phyloP scores from a whole-genome alignment of 2,329 filamentous ascomycete species.

The Macrophomina phaseolina region DNA sequence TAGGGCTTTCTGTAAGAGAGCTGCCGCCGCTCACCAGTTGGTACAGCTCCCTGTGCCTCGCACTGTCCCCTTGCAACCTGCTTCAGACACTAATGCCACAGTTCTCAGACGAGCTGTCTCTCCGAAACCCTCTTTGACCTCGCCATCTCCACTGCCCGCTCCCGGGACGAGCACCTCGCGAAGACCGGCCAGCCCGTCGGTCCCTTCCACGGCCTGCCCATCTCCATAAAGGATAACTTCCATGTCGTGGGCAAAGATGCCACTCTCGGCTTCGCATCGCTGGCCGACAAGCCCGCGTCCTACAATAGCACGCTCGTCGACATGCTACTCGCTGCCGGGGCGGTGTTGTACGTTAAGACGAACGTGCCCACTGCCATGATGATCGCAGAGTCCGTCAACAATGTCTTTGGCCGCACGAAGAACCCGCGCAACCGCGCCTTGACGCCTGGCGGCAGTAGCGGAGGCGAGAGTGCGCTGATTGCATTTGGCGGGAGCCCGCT shows the following conservation, averaged over 20 bases:
- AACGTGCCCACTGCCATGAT: constrained; percentile 74
- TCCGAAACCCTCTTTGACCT: constrained; percentile 63
- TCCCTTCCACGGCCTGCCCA: constrained; percentile 70
- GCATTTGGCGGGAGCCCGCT: constrained; percentile 63
- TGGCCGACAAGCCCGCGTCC: constrained; percentile 64
- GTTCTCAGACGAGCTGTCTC: constrained; percentile 63
- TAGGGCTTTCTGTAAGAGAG: constrained; percentile 60
- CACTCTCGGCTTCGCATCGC: constrained; percentile 67
- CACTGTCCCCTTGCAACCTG: neutral
- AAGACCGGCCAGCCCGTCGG: constrained; percentile 58
- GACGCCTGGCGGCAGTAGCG: constrained; percentile 69
- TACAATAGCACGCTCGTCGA: constrained; percentile 64
- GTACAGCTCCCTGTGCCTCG: constrained; percentile 36
- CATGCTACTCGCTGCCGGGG: constrained; percentile 64
- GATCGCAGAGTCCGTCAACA: constrained; percentile 71
- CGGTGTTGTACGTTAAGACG: constrained; percentile 72
- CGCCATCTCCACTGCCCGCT: constrained; percentile 57
- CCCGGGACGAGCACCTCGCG: constrained; percentile 58
- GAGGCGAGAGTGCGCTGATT: constrained; percentile 70
- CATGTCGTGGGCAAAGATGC: constrained; percentile 65
- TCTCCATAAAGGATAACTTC: constrained; percentile 75
- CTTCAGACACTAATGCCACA: neutral
- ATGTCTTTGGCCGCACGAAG: constrained; percentile 66
- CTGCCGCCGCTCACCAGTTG: constrained; percentile 61
- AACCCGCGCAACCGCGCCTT: constrained; percentile 66